Percentiles rank a stretch among this genome's conserved stretches.
Evolutionary conservation across 495 filamentous ascomycete species (phyloP).

Genomic region (Staphylotrichum longicolle): DNA sequence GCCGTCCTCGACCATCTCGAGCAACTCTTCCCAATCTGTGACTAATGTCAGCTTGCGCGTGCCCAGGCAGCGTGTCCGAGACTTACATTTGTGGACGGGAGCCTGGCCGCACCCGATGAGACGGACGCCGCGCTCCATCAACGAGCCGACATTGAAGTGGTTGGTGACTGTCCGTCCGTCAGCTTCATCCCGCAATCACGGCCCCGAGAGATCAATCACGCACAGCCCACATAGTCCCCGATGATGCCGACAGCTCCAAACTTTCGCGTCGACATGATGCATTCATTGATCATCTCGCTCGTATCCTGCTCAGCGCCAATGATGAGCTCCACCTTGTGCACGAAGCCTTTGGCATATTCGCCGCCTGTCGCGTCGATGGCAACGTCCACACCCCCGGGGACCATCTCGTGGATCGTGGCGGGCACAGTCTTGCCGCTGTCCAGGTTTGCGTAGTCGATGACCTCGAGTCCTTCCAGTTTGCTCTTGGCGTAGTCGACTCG

Average conservation of each 20-base stretch:
- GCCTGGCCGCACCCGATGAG: conserved; percentile 16
- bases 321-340: conserved; percentile 17
- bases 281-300: conserved; percentile 23
- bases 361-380: conserved; percentile 19
- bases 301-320: conserved; percentile 18
- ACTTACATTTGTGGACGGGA: conserved; percentile 18
- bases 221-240: conserved; percentile 16
- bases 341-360: conserved; percentile 17
- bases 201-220: neutral
- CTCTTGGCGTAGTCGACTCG: conserved; percentile 14
- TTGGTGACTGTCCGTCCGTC: conserved; percentile 12
- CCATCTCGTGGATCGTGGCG: conserved; percentile 14
- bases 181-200: too few species aligned
- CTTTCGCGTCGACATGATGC: conserved; percentile 9
- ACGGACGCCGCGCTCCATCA: conserved; percentile 17
- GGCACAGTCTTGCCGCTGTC: conserved; percentile 12
- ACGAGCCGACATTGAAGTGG: conserved; percentile 20
- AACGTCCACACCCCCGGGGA: conserved; percentile 19
- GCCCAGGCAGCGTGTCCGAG: neutral
- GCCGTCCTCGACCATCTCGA: conserved; percentile 14
- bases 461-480: conserved; percentile 11
- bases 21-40: conserved; percentile 11
- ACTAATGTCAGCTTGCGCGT: neutral
- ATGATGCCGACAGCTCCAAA: conserved; percentile 20
- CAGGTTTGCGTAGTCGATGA: conserved; percentile 14